Base-by-base conservation (phyloP, 257 asterid species). In the Rhazya stricta region DNA sequence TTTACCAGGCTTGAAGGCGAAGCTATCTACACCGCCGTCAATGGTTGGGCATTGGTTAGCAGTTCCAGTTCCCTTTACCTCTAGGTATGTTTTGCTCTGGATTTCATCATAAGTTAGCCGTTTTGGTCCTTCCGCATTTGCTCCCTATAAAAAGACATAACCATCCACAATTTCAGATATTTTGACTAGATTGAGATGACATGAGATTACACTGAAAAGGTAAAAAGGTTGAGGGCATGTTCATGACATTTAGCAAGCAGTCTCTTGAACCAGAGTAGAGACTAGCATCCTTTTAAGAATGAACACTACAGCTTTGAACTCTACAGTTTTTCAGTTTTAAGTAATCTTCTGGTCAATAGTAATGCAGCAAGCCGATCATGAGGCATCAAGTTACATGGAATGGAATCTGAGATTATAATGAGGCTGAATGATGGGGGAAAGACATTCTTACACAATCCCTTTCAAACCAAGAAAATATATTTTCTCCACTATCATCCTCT, bases 11-110 rank as follows among this genome's bases (percentile, higher is more conserved):
- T 88, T 87, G 91, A 92, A 89, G 45, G 93, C 80, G 69, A 95
- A 95, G 34, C 74, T 72, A n/a, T 83, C 97, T 1, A 81, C 82
- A 23, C 97, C 99, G 13, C 98, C 99, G 0, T 89, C 97, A 29
- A 92, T 84, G 78, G 94, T 91, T n/a, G 99, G 99, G 91, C 99
- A 95, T 75, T 95, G 98, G 88, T 95, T 95, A 0, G 99, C 98
- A 2, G 98, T 92, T 51, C 99, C 98, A 10, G 93, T 85, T 34
- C 99, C 99, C 80, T 92, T 95, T 71, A 95, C 98, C 82, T 95
- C 99, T 6, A 86, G 9, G 91, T 92, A 92, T 25, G 98, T 95
- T 87, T 91, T 87, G 87, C 98, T 95, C 80, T 95, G 99, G 45
- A 95, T 91, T 80, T 92, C 98, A 1, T 92, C 98, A 39, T 21